phyloP scores from a whole-genome alignment of 1,284 basidiomycete genomes.

The Ganoderma sp. region DNA sequence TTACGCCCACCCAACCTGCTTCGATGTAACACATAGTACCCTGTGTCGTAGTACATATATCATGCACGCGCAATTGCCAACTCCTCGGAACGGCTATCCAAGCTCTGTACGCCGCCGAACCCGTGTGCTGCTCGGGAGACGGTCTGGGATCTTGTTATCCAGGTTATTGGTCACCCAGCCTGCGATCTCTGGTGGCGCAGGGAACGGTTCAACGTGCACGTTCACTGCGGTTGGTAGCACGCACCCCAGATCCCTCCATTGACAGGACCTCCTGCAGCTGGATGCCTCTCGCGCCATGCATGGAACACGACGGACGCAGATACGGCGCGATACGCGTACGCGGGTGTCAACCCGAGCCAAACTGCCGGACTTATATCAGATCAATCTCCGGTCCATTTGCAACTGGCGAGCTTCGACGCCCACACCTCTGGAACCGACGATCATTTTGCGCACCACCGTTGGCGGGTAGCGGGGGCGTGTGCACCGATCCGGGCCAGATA shows the following conservation, averaged over 20 bases:
- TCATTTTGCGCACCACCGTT: not conserved
- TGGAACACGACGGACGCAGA: slow-evolving; percentile 5
- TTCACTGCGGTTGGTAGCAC: slow-evolving; percentile 7
- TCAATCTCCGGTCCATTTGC: slow-evolving; percentile 4
- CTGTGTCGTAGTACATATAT: slow-evolving; percentile 1
- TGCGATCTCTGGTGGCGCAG: slow-evolving; percentile 7
- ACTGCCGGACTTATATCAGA: not conserved
- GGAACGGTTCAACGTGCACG: not conserved
- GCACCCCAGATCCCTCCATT: not conserved
- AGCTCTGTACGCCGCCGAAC: not conserved
- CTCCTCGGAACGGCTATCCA: not conserved
- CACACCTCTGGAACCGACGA: not conserved
- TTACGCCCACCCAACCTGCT: slow-evolving; percentile 11
- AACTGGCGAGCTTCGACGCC: not conserved
- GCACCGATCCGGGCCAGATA: slow-evolving; percentile 4
- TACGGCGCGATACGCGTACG: not conserved
- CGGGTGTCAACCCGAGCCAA: slow-evolving; percentile 2
- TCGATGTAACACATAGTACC: slow-evolving; percentile 11
- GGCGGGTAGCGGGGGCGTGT: not conserved
- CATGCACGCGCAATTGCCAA: not conserved
- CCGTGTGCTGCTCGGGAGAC: not conserved
- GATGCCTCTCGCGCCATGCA: not conserved
- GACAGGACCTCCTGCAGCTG: not conserved
- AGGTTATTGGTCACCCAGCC: not conserved
- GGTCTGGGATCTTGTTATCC: not conserved